Percentiles rank a stretch among this genome's conserved stretches.
Evolutionary conservation across 306 rosid genomes (phyloP).

Genomic region (Mimosa pudica): DNA sequence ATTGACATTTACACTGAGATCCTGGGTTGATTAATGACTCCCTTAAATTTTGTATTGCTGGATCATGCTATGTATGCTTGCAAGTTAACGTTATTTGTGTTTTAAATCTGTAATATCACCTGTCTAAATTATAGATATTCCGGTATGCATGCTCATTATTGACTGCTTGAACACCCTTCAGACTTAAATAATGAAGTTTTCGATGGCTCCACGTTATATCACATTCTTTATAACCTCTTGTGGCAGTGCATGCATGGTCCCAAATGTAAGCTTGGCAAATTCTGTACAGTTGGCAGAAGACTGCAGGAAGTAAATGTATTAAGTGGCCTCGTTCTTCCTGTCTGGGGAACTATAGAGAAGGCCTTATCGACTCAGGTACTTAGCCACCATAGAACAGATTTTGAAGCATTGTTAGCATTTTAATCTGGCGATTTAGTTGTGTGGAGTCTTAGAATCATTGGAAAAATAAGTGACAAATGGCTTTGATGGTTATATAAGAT

Average conservation of each 20-base stretch:
- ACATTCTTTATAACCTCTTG: constrained; percentile 21
- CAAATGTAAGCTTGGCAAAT: constrained; percentile 87
- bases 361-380: constrained; percentile 94
- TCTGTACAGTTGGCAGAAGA: constrained; percentile 94
- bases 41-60: constrained; percentile 2
- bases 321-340: constrained; percentile 97
- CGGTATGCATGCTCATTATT: constrained; percentile 14
- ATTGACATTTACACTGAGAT: constrained; percentile 5
- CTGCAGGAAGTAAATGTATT: constrained; percentile 93
- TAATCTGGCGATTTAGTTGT: constrained; percentile 23
- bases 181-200: constrained; percentile 3
- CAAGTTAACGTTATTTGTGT: constrained; percentile 3
- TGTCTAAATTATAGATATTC: constrained; percentile 7
- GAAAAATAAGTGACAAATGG: not conserved
- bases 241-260: constrained; percentile 99
- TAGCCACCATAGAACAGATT: constrained; percentile 10
- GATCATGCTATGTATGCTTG: not conserved
- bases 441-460: not conserved
- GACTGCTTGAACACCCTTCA: not conserved
- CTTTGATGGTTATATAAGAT: constrained; percentile 26
- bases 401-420: constrained; percentile 20
- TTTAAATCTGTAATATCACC: not conserved
- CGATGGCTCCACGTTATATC: constrained; percentile 18
- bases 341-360: constrained; percentile 93
- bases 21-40: constrained; percentile 8